Evolutionary conservation across 208 protist genomes (phyloP).

Genomic region (Crithidia brevicula): DNA sequence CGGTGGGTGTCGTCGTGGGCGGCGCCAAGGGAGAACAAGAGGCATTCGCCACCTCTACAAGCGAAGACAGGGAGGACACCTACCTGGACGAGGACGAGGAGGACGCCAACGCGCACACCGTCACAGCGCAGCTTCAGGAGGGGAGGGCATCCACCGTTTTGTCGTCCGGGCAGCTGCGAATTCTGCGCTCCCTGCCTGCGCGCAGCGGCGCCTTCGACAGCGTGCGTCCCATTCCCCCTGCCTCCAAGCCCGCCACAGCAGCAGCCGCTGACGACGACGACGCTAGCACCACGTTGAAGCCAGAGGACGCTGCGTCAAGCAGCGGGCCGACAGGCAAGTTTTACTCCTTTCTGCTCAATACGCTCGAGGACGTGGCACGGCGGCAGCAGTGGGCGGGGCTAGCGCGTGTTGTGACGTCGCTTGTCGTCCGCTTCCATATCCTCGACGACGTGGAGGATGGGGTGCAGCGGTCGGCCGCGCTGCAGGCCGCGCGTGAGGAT

Average conservation of each 20-base stretch:
- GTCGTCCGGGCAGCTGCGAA: slow-evolving; percentile 23
- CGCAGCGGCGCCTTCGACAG: slow-evolving; percentile 31
- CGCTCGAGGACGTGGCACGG: slow-evolving; percentile 41
- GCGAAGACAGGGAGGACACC: background rate
- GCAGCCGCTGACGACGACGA: no score
- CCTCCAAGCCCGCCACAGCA: background rate
- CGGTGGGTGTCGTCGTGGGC: no score
- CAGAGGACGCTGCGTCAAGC: background rate
- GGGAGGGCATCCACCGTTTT: background rate
- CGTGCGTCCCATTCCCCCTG: slow-evolving; percentile 2
- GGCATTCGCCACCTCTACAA: no score
- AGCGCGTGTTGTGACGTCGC: slow-evolving; percentile 67
- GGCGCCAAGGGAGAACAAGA: no score
- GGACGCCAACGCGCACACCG: background rate
- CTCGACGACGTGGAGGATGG: slow-evolving; percentile 49
- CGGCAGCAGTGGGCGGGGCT: slow-evolving; percentile 64
- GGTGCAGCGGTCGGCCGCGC: background rate
- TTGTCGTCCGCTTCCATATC: slow-evolving; percentile 70
- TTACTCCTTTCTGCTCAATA: slow-evolving; percentile 46
- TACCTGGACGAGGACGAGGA: background rate
- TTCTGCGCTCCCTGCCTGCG: slow-evolving; percentile 25
- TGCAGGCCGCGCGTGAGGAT: background rate
- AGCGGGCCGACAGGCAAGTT: slow-evolving; percentile 5
- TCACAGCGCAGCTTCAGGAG: background rate
- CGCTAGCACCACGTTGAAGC: no score